Base-by-base conservation (phyloP, 192 early-diverging fungal genomes). In the Paraglomus occultum region DNA sequence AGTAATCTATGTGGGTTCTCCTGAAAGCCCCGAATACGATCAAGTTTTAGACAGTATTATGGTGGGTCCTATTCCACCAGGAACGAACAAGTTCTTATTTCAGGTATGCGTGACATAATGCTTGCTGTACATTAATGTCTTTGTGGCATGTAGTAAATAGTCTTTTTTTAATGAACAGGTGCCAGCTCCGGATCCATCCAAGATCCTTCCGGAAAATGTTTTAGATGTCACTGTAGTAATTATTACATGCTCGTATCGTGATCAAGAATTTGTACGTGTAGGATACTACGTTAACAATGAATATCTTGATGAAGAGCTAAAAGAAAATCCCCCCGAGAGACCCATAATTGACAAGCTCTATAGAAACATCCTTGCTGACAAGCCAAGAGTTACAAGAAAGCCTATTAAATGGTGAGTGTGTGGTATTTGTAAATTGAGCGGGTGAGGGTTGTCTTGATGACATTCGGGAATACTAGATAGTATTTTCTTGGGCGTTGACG, bases 251-350 rank as follows among this genome's bases (percentile, higher is more conserved):
- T 89, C 88, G 9, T 99, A 98, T 77, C 84, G 86, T 71, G 88
- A 88, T 51, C 88, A 89, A 72, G 94, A 96, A 80, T 99, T 98
- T 83, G 92, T 97, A 59, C 88, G 95, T 71, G 92, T 99, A 57
- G 97, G 95, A 12, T 99, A 99, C 80, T 97, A 96, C 73, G 94
- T 99, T 52, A 94, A 99, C 83, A 97, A 95, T 78, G 92, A 96
- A 59, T 99, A 98, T 74, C 62, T 72, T 40, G 94, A 95, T 58
- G 91, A 92, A 73, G 89, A 85, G 61, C 74, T 95, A 51, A 84
- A 88, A 67, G 84, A 89, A 58, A 84, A 87, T 49, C 92, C 92
- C 42, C 97, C 95, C 44, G 81, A 81, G n/a, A 74, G 76, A 39
- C 82, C 91, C 14, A 73, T 78, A 22, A 79, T 94, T 51, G 89